phyloP scores from a whole-genome alignment of 2,329 filamentous ascomycete genomes.

The Aspergillus tubingensis region DNA sequence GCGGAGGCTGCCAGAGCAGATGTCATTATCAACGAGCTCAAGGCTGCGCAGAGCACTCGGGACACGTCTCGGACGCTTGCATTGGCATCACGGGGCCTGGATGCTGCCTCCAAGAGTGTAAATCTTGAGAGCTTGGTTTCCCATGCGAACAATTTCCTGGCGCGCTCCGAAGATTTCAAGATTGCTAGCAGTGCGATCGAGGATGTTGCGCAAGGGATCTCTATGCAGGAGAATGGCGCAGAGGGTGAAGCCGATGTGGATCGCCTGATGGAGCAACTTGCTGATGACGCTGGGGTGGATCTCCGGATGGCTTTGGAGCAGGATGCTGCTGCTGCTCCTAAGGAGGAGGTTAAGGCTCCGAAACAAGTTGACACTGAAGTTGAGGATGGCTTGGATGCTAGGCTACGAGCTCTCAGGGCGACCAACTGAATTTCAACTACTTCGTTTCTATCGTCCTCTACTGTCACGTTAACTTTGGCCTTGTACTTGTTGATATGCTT shows the following conservation, averaged over 20 bases:
- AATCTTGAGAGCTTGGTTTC: constrained; percentile 48
- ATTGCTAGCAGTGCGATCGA: constrained; percentile 46
- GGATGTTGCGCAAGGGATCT: constrained; percentile 44
- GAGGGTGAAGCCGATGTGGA: constrained; percentile 47
- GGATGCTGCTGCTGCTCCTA: constrained; percentile 39
- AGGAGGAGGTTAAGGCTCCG: constrained; percentile 44
- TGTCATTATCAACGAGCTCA: constrained; percentile 52
- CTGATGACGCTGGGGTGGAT: constrained; percentile 48
- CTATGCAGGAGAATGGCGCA: constrained; percentile 48
- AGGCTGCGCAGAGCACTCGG: constrained; percentile 50
- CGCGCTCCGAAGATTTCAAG: constrained; percentile 46
- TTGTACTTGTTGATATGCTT: background rate
- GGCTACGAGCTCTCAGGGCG: constrained; percentile 44
- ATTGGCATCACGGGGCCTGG: constrained; percentile 47
- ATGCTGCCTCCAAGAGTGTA: constrained; percentile 48
- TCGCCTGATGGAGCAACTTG: constrained; percentile 47
- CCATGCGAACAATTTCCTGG: constrained; percentile 47
- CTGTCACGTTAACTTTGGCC: background rate
- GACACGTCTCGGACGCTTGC: constrained; percentile 49
- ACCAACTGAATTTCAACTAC: constrained; percentile 28
- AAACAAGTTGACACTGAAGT: constrained; percentile 40
- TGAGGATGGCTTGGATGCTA: constrained; percentile 45
- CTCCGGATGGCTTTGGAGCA: constrained; percentile 43
- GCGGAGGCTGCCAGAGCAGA: constrained; percentile 51
- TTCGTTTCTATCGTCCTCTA: background rate